Conservation (phyloP, 306 rosid genomes). For the Fragaria iinumae region DNA sequence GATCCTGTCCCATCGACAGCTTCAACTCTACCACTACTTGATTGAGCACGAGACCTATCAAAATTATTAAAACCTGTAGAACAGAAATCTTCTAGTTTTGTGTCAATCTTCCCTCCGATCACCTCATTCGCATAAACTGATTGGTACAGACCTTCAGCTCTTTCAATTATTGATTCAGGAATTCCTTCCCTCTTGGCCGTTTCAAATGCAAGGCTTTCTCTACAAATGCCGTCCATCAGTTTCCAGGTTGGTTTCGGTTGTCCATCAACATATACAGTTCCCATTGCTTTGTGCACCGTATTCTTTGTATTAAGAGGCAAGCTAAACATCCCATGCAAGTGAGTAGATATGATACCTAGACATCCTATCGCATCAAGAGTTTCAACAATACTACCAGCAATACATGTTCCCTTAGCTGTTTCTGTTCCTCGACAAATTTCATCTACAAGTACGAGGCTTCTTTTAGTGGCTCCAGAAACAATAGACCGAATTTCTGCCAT, state of each 20-base stretch:
- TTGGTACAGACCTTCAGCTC: slow-evolving; percentile 75
- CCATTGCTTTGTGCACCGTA: slow-evolving; percentile 80
- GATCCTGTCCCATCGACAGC: slow-evolving; percentile 29
- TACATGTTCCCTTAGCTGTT: slow-evolving; percentile 94
- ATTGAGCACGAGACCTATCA: slow-evolving; percentile 34
- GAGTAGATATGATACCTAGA: slow-evolving; percentile 93
- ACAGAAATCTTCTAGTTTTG: slow-evolving; percentile 30
- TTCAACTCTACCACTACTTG: slow-evolving; percentile 13
- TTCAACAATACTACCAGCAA: slow-evolving; percentile 92
- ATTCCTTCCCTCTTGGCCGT: slow-evolving; percentile 86
- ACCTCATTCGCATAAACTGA: slow-evolving; percentile 50
- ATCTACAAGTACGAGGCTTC: slow-evolving; percentile 91
- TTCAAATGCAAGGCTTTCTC: slow-evolving; percentile 97
- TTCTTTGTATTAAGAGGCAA: slow-evolving; percentile 70
- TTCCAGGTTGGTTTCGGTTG: slow-evolving; percentile 83
- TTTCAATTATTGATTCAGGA: slow-evolving; percentile 59
- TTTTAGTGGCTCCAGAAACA: slow-evolving; percentile 58
- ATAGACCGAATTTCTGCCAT: slow-evolving; percentile 93
- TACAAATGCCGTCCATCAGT: slow-evolving; percentile 73
- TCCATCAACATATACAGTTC: slow-evolving; percentile 56
- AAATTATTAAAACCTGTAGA: slow-evolving; percentile 34
- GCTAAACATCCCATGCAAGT: slow-evolving; percentile 76
- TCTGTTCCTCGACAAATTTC: slow-evolving; percentile 99
- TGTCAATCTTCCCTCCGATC: slow-evolving; percentile 29
- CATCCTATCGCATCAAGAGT: slow-evolving; percentile 74